These are phyloP conservation scores for Xerocomus brunneocitrinus DNA, from an alignment of 768 basidiomycete species.

Conservation along the genomic window DNA sequence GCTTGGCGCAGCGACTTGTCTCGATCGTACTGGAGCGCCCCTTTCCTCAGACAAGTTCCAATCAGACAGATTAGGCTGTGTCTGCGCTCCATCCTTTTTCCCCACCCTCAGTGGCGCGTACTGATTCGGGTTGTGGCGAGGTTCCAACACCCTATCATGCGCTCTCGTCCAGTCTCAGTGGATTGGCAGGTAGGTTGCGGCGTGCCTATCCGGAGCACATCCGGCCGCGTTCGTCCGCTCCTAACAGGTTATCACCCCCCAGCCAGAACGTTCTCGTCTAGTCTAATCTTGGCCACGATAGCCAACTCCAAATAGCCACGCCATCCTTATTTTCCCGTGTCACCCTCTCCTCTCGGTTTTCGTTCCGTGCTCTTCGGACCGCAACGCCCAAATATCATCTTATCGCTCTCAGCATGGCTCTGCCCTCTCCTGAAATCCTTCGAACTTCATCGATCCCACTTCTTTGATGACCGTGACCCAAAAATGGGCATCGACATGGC, in stretches of 20 bases:
- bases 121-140: neutral
- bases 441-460: slow-evolving; percentile 2
- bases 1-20: neutral
- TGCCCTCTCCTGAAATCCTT: slow-evolving; percentile 1
- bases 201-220: neutral
- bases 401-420: slow-evolving; percentile 9
- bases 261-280: neutral
- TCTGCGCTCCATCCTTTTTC: neutral
- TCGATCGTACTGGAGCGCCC: no score
- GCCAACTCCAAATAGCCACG: neutral
- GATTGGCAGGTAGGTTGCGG: neutral
- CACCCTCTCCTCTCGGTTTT: neutral
- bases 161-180: neutral
- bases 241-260: neutral
- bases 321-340: neutral
- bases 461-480: slow-evolving; percentile 18
- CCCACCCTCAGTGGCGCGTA: neutral
- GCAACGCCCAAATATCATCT: slow-evolving; percentile 11
- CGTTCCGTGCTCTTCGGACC: slow-evolving; percentile 14
- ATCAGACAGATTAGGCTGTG: neutral
- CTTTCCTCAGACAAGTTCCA: slow-evolving; percentile 2
- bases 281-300: neutral
- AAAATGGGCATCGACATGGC: neutral
- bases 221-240: neutral
- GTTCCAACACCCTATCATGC: neutral